Evolutionary conservation across 148 eudicot genomes (phyloP).

Genomic region (Gaultheria prostrata): DNA sequence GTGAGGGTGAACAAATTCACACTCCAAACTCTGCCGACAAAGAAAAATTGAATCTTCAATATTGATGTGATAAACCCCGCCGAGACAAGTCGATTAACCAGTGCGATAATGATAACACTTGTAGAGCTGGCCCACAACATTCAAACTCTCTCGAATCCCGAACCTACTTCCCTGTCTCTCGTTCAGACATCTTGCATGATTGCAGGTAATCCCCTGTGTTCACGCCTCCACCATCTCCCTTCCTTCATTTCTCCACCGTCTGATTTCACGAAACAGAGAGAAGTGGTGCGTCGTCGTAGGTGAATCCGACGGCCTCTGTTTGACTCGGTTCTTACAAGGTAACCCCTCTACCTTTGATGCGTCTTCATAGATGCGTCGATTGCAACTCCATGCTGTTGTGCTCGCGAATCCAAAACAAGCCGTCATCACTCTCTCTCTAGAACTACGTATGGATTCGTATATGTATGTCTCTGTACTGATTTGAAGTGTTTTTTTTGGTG

Average conservation of each 20-base stretch:
- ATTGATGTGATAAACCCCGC: no score
- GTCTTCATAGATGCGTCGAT: neutral
- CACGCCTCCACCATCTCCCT: neutral
- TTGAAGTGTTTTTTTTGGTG: no score
- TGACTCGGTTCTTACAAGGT: no score
- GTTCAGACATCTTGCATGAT: neutral
- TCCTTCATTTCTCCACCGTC: neutral
- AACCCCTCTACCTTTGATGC: no score
- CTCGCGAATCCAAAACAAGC: neutral
- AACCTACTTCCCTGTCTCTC: constrained; percentile 1
- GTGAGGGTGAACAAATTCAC: no score
- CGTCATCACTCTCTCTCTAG: no score
- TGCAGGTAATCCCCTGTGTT: neutral
- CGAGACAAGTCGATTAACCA: neutral
- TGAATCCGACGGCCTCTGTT: constrained; percentile 12
- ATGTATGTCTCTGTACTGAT: no score
- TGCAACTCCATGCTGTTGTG: neutral
- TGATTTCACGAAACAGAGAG: neutral
- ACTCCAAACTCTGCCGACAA: no score
- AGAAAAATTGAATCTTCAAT: no score
- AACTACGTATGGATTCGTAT: no score
- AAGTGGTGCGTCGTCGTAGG: neutral
- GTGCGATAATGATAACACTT: no score
- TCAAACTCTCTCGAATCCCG: constrained; percentile 17
- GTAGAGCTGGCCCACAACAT: no score